A percentile compares a stretch with the other conserved stretches of the same genome.
These are phyloP conservation scores for Penicillium angulare DNA, from an alignment of 495 filamentous ascomycete genomes.

Conservation along the genomic window DNA sequence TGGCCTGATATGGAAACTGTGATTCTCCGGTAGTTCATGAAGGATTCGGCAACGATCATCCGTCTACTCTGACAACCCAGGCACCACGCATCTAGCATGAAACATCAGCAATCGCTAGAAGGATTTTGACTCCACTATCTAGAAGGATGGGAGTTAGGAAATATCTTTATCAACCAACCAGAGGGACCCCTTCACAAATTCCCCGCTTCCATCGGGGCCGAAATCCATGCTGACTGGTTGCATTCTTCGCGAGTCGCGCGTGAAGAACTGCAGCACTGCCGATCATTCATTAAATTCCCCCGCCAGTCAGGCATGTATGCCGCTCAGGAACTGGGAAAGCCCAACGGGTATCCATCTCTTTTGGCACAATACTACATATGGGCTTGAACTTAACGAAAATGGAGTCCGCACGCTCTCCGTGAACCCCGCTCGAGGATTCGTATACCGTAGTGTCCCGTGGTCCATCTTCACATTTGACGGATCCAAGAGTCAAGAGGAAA, in stretches of 20 bases:
- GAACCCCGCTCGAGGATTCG: background rate
- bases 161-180: background rate
- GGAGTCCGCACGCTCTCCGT: background rate
- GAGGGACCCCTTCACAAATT: background rate
- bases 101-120: no score
- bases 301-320: slow-evolving; percentile 18
- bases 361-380: no score
- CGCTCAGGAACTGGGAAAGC: background rate
- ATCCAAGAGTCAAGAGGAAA: background rate
- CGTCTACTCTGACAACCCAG: no score
- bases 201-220: slow-evolving; percentile 1
- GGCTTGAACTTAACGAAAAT: background rate
- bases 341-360: slow-evolving; percentile 1
- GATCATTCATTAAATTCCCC: slow-evolving; percentile 16
- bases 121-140: no score
- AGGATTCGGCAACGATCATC: no score
- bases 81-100: no score
- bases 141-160: background rate
- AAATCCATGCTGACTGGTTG: slow-evolving; percentile 4
- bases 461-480: background rate
- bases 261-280: slow-evolving; percentile 20
- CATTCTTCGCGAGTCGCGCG: slow-evolving; percentile 5
- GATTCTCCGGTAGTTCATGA: no score
- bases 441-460: background rate
- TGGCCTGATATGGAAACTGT: no score